Conservation (phyloP, 1,284 basidiomycete species). For the Mycena sp. region DNA sequence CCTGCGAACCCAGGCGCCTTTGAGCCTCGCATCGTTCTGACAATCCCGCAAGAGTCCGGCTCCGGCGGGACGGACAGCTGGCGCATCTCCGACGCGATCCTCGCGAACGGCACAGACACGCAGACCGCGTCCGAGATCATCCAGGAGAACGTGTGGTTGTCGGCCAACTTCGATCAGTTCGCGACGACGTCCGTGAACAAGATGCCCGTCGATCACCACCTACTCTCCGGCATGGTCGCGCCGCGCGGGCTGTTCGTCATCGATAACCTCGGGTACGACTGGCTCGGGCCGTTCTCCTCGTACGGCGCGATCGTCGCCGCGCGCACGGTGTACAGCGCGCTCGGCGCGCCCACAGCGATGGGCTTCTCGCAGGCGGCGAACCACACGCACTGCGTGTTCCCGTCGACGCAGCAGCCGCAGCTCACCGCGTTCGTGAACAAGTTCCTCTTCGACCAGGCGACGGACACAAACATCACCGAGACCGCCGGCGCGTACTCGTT, state of each 20-base stretch:
- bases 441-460: slow-evolving; percentile 56
- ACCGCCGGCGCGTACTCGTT: slow-evolving; percentile 55
- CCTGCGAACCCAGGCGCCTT: slow-evolving; percentile 47
- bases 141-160: slow-evolving; percentile 65
- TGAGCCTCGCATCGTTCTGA: slow-evolving; percentile 61
- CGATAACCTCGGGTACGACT: slow-evolving; percentile 60
- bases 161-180: slow-evolving; percentile 53
- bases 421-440: slow-evolving; percentile 61
- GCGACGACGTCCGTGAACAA: slow-evolving; percentile 47
- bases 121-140: slow-evolving; percentile 63
- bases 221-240: slow-evolving; percentile 60
- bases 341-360: slow-evolving; percentile 55
- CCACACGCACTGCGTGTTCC: slow-evolving; percentile 63
- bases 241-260: slow-evolving; percentile 59
- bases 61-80: slow-evolving; percentile 65
- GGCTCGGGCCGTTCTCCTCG: slow-evolving; percentile 57
- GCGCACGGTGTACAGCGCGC: slow-evolving; percentile 55
- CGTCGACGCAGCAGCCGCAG: slow-evolving; percentile 49
- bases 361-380: slow-evolving; percentile 61
- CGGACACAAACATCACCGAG: slow-evolving; percentile 54
- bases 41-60: slow-evolving; percentile 66
- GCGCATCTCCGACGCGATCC: slow-evolving; percentile 55
- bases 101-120: slow-evolving; percentile 37
- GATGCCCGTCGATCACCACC: slow-evolving; percentile 64
- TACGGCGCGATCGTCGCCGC: slow-evolving; percentile 61